These are phyloP conservation scores for Casuarina glauca DNA, from an alignment of 306 rosid species.

Conservation along the genomic window DNA sequence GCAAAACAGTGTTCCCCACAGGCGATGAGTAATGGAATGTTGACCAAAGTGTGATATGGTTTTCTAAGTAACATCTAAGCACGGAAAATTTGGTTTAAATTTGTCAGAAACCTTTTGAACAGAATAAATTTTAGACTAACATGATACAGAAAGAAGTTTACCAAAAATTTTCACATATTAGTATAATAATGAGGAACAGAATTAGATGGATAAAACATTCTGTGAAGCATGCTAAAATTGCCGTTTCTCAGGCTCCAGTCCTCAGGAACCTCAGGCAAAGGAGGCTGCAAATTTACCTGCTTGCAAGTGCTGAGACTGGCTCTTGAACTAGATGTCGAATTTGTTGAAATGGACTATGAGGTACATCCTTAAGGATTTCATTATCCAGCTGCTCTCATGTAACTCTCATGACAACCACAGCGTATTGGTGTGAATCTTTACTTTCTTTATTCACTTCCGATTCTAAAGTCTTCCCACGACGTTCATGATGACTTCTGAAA, in stretches of 20 bases:
- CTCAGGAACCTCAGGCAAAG: conserved; percentile 15
- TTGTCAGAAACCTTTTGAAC: neutral
- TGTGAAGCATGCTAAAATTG: neutral
- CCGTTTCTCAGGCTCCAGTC: conserved; percentile 19
- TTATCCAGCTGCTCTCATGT: neutral
- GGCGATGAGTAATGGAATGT: neutral
- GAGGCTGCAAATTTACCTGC: conserved; percentile 3
- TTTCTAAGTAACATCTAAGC: neutral
- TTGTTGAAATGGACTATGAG: conserved; percentile 32
- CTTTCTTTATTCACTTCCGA: neutral
- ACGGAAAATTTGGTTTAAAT: neutral
- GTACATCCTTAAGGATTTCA: conserved; percentile 2
- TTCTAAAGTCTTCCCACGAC: too few species aligned
- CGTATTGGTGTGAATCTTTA: neutral
- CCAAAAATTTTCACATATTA: neutral
- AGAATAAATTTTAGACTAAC: neutral
- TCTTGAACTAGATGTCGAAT: conserved; percentile 30
- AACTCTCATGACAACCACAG: neutral
- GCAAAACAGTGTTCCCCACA: neutral
- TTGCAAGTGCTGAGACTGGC: conserved; percentile 29
- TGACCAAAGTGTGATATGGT: too few species aligned
- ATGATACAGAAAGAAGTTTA: neutral
- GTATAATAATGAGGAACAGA: neutral
- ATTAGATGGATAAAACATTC: neutral
- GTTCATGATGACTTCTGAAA: too few species aligned